Percentiles rank a stretch among this genome's conserved stretches.
Conservation (phyloP, 202 grass and related monocot genomes). For the Zoysia matrella region DNA sequence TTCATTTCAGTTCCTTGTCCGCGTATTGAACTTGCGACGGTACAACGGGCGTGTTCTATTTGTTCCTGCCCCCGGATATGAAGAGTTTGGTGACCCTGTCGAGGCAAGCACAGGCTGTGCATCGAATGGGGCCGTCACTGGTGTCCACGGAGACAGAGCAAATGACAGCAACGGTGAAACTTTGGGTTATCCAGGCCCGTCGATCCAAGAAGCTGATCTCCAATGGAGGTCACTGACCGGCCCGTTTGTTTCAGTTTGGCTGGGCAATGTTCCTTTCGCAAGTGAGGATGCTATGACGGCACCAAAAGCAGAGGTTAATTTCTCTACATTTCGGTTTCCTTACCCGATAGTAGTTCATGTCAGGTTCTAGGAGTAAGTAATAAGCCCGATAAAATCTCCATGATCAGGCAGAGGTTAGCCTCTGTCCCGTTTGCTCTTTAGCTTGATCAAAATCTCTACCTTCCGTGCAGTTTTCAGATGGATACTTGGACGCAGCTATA, state of each 20-base stretch:
- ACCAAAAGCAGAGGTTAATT: conserved; percentile 79
- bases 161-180: conserved; percentile 38
- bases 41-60: conserved; percentile 80
- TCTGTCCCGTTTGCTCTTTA: neutral
- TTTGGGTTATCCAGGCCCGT: conserved; percentile 62
- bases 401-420: neutral
- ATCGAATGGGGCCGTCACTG: conserved; percentile 28
- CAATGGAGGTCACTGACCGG: conserved; percentile 86
- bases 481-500: conserved; percentile 88
- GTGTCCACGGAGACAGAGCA: conserved; percentile 33
- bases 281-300: conserved; percentile 69
- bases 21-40: conserved; percentile 70
- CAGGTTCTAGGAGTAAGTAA: neutral
- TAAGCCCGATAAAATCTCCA: no score
- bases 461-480: conserved; percentile 83
- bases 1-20: conserved; percentile 66
- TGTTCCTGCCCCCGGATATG: conserved; percentile 86
- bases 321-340: neutral
- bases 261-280: conserved; percentile 80
- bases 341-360: neutral
- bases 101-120: conserved; percentile 42
- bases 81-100: conserved; percentile 66
- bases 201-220: conserved; percentile 47
- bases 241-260: conserved; percentile 81
- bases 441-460: conserved; percentile 8